Conservation (phyloP, 495 filamentous ascomycete species). For the Xylaria telfairii region DNA sequence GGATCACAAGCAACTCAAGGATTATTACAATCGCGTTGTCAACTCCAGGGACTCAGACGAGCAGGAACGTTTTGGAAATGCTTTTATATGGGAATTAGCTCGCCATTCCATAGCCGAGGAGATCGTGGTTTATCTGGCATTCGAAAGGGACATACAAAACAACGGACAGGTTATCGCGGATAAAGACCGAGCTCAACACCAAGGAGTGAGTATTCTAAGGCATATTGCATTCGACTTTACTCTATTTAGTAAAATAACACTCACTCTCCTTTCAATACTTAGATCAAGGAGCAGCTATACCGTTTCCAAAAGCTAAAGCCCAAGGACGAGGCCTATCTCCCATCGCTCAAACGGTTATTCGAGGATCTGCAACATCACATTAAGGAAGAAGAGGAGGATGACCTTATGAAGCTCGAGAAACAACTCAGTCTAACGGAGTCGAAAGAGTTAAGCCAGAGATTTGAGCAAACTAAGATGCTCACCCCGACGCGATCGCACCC, state of each 20-base stretch:
- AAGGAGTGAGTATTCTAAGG: conserved; percentile 46
- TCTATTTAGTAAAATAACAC: neutral
- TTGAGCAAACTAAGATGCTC: conserved; percentile 66
- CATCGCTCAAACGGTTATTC: conserved; percentile 61
- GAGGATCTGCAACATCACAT: conserved; percentile 61
- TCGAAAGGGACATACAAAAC: conserved; percentile 62
- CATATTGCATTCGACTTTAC: neutral
- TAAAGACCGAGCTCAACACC: conserved; percentile 66
- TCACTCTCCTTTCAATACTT: neutral
- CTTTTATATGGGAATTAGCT: conserved; percentile 74
- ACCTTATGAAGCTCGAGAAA: conserved; percentile 63
- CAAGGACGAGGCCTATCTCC: conserved; percentile 53
- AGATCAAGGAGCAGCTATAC: conserved; percentile 70
- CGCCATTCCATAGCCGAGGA: conserved; percentile 72
- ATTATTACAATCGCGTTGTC: conserved; percentile 64
- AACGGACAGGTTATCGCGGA: conserved; percentile 61
- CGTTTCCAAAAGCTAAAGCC: conserved; percentile 63
- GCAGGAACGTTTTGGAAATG: conserved; percentile 64
- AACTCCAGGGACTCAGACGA: conserved; percentile 54
- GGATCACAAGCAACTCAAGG: conserved; percentile 69
- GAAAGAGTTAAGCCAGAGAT: conserved; percentile 54
- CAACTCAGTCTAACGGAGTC: conserved; percentile 47
- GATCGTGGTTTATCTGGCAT: conserved; percentile 70
- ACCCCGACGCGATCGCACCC: conserved; percentile 65
- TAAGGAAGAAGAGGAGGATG: conserved; percentile 63